Percentiles rank a stretch among this genome's conserved stretches.
These are phyloP conservation scores for Fragilaria crotonensis DNA, from an alignment of 108 stramenopile species.

Conservation along the genomic window DNA sequence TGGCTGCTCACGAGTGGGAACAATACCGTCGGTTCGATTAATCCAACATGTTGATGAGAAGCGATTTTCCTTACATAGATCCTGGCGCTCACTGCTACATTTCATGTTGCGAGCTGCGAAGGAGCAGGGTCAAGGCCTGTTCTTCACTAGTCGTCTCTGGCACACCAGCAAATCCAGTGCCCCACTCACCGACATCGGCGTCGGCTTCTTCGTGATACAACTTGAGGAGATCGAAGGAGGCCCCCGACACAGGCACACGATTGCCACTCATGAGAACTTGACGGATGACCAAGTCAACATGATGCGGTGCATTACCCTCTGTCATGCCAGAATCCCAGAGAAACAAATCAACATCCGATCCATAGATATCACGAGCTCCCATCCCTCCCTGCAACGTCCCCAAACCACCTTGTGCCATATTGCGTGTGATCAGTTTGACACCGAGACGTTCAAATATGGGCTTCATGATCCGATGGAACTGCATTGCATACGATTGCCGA, in stretches of 20 bases:
- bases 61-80: conserved; percentile 41
- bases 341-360: conserved; percentile 64
- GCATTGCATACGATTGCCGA: conserved; percentile 63
- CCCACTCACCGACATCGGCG: conserved; percentile 67
- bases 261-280: conserved; percentile 56
- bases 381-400: conserved; percentile 46
- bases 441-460: conserved; percentile 70
- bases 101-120: conserved; percentile 63
- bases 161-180: conserved; percentile 39
- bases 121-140: conserved; percentile 42
- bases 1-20: conserved; percentile 24
- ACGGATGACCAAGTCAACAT: conserved; percentile 59
- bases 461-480: conserved; percentile 51
- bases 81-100: conserved; percentile 31
- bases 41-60: conserved; percentile 66
- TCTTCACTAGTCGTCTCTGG: conserved; percentile 37
- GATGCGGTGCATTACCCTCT: conserved; percentile 24
- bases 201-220: conserved; percentile 64
- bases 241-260: conserved; percentile 60
- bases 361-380: conserved; percentile 60
- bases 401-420: conserved; percentile 55
- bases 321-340: conserved; percentile 64
- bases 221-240: conserved; percentile 38
- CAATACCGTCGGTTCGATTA: conserved; percentile 35
- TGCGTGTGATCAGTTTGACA: conserved; percentile 54